Conservation (phyloP, 2,329 filamentous ascomycete genomes). For the Furcasterigmium sp. region DNA sequence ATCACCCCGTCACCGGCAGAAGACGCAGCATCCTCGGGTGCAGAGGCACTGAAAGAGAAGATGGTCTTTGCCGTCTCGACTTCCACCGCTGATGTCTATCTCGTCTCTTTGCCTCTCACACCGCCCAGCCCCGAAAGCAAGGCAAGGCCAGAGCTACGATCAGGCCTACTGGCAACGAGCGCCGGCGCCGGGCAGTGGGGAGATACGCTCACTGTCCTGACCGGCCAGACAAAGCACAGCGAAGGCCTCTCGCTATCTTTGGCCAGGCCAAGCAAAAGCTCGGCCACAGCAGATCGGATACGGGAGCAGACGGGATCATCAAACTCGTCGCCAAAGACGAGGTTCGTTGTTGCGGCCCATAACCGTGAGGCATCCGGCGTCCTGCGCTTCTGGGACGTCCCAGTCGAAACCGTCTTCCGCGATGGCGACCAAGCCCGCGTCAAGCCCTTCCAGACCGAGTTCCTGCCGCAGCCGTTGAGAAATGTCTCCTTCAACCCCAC, state of each 20-base stretch:
- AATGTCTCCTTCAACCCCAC: slow-evolving; percentile 57
- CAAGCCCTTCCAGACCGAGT: slow-evolving; percentile 57
- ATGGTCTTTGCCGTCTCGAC: slow-evolving; percentile 59
- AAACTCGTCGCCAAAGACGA: slow-evolving; percentile 15
- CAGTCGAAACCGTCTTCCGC: slow-evolving; percentile 36
- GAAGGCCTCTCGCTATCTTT: slow-evolving; percentile 52
- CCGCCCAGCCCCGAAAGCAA: slow-evolving; percentile 59
- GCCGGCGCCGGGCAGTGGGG: slow-evolving; percentile 60
- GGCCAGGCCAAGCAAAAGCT: slow-evolving; percentile 31
- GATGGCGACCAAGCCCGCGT: slow-evolving; percentile 18
- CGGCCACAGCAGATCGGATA: slow-evolving; percentile 7
- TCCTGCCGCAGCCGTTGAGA: slow-evolving; percentile 47
- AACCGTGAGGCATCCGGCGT: slow-evolving; percentile 54
- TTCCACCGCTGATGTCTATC: slow-evolving; percentile 49
- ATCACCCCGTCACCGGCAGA: slow-evolving; percentile 41
- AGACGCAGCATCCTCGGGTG: slow-evolving; percentile 42
- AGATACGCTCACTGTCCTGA: slow-evolving; percentile 49
- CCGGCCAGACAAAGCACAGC: slow-evolving; percentile 46
- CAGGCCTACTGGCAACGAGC: slow-evolving; percentile 44
- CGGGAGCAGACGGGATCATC: slow-evolving; percentile 5
- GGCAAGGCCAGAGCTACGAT: slow-evolving; percentile 45
- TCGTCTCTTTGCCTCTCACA: slow-evolving; percentile 55
- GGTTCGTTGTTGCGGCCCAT: slow-evolving; percentile 55
- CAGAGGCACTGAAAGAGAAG: slow-evolving; percentile 46
- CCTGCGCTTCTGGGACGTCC: slow-evolving; percentile 53